Evolutionary conservation across 257 asterid genomes (phyloP).

Genomic region (Osmanthus fragrans): DNA sequence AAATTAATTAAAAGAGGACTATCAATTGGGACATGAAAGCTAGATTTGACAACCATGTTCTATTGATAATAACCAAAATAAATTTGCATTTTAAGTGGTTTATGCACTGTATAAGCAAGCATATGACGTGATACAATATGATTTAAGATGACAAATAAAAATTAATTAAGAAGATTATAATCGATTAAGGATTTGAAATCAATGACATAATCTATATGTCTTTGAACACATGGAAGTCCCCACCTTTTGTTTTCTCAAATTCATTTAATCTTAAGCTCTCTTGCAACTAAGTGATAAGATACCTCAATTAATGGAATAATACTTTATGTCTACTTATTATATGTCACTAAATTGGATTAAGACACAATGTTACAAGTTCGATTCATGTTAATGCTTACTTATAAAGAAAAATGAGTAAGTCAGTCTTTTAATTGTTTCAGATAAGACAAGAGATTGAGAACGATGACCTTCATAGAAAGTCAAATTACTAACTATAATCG

Average conservation of each 20-base stretch:
- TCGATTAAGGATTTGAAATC: conserved; percentile 33
- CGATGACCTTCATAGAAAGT: background rate
- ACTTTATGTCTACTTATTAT: conserved; percentile 30
- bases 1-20: too few relatives aligned
- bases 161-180: conserved; percentile 20
- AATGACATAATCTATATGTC: conserved; percentile 58
- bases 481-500: background rate
- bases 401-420: background rate
- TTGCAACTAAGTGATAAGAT: conserved; percentile 50
- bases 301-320: conserved; percentile 7
- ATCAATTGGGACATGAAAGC: background rate
- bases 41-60: conserved; percentile 20
- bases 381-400: conserved; percentile 20
- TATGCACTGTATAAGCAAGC: conserved; percentile 17
- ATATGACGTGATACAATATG: conserved; percentile 21
- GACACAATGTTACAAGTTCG: conserved; percentile 22
- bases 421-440: background rate
- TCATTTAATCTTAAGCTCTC: conserved; percentile 36
- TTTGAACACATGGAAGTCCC: conserved; percentile 41
- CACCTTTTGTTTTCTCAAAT: conserved; percentile 40
- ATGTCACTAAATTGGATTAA: conserved; percentile 23
- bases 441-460: background rate
- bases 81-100: conserved; percentile 23
- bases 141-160: background rate
- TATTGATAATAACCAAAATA: conserved; percentile 19